Conservation (phyloP, 2,329 filamentous ascomycete genomes). For the Pseudogymnoascus pannorum region DNA sequence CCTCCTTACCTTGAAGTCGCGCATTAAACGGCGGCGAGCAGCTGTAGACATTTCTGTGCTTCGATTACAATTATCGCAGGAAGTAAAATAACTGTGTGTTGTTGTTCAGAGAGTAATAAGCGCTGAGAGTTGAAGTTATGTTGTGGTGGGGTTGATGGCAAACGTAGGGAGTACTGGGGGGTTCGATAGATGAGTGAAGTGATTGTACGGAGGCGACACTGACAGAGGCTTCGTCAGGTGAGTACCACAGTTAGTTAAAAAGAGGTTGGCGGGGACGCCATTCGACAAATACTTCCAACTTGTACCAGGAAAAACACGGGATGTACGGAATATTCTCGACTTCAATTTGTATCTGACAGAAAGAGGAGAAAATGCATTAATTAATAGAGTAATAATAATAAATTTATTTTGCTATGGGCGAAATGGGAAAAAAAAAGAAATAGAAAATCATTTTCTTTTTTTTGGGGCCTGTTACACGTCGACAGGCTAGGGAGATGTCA, state of each 20-base stretch:
- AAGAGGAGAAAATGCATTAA: not conserved
- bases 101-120: not conserved
- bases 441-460: not conserved
- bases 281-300: conserved; percentile 1
- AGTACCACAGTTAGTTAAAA: not conserved
- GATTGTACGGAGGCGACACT: conserved; percentile 4
- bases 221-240: conserved; percentile 3
- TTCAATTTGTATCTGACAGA: not conserved
- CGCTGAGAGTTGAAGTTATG: not conserved
- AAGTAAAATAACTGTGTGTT: not conserved
- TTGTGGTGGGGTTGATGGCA: not conserved
- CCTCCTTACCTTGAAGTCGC: conserved; percentile 86
- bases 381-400: not conserved
- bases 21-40: conserved; percentile 92
- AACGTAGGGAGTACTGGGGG: not conserved
- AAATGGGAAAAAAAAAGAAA: not conserved
- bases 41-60: conserved; percentile 70
- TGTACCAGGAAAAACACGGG: not conserved
- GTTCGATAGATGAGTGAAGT: not conserved
- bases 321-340: not conserved
- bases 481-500: not conserved
- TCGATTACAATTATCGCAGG: not conserved
- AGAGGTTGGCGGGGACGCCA: conserved; percentile 6
- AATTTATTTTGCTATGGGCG: not conserved
- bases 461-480: not conserved